A percentile compares a stretch with the other conserved stretches of the same genome.
phyloP scores from a whole-genome alignment of 1,284 basidiomycete species.

The Naganishia cerealis region DNA sequence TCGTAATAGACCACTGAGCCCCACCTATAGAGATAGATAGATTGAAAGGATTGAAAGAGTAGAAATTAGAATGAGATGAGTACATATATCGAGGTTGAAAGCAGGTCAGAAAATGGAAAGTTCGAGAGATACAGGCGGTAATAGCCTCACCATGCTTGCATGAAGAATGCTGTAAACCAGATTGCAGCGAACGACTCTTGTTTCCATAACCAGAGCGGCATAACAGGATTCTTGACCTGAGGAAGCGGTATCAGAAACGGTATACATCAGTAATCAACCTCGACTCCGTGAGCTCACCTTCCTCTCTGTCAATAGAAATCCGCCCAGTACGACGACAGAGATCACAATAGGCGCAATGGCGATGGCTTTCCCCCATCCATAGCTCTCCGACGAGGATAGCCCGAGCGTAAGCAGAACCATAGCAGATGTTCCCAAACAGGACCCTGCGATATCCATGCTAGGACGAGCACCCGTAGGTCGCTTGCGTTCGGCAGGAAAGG shows the following conservation, averaged over 20 bases:
- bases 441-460: slow-evolving; percentile 26
- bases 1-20: slow-evolving; percentile 12
- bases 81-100: background rate
- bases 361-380: slow-evolving; percentile 24
- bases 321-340: slow-evolving; percentile 22
- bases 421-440: slow-evolving; percentile 16
- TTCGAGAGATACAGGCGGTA: background rate
- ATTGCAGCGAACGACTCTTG: slow-evolving; percentile 23
- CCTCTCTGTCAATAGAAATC: slow-evolving; percentile 21
- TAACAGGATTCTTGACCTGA: slow-evolving; percentile 24
- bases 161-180: slow-evolving; percentile 27
- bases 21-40: background rate
- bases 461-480: slow-evolving; percentile 15
- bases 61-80: background rate
- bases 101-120: background rate
- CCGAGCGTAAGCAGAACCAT: slow-evolving; percentile 23
- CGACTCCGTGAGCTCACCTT: slow-evolving; percentile 7
- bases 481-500: slow-evolving; percentile 16
- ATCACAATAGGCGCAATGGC: slow-evolving; percentile 25
- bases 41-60: background rate
- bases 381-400: slow-evolving; percentile 14
- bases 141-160: slow-evolving; percentile 22
- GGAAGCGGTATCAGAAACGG: background rate
- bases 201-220: slow-evolving; percentile 25
- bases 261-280: background rate